Percentiles rank a stretch among this genome's conserved stretches.
These are phyloP conservation scores for Pilobolus umbonatus DNA, from an alignment of 192 early-diverging fungal genomes.

Conservation along the genomic window DNA sequence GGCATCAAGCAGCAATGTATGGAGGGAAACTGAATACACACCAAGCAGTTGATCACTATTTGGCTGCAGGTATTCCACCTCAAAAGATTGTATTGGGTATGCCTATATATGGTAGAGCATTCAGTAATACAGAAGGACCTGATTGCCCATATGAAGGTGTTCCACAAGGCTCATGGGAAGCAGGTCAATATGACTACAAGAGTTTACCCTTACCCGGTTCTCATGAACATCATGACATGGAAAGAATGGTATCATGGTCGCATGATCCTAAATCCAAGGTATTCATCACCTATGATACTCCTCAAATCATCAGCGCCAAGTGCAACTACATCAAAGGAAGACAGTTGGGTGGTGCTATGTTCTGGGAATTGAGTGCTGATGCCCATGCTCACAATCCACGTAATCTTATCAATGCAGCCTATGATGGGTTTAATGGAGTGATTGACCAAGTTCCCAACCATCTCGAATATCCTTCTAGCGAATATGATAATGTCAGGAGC, in stretches of 20 bases:
- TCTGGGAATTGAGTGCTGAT: constrained; percentile 72
- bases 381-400: constrained; percentile 35
- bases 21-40: constrained; percentile 55
- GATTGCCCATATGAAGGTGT: constrained; percentile 62
- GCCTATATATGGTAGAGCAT: constrained; percentile 91
- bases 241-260: constrained; percentile 73
- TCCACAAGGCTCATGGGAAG: constrained; percentile 80
- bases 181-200: constrained; percentile 90
- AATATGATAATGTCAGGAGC: constrained; percentile 43
- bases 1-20: constrained; percentile 87
- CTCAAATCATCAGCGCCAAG: constrained; percentile 60
- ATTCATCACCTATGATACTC: constrained; percentile 80
- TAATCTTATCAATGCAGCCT: constrained; percentile 37
- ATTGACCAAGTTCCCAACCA: constrained; percentile 41
- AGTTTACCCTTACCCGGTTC: constrained; percentile 61
- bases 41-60: constrained; percentile 69
- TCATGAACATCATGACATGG: constrained; percentile 70
- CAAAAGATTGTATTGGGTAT: constrained; percentile 87
- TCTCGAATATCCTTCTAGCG: constrained; percentile 38
- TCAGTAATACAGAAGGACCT: constrained; percentile 75
- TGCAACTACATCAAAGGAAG: constrained; percentile 54
- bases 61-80: constrained; percentile 69
- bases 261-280: constrained; percentile 66
- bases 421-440: constrained; percentile 16
- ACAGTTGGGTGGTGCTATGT: constrained; percentile 68